Conservation (phyloP, 768 basidiomycete genomes). For the Lactarius hatsudake region DNA sequence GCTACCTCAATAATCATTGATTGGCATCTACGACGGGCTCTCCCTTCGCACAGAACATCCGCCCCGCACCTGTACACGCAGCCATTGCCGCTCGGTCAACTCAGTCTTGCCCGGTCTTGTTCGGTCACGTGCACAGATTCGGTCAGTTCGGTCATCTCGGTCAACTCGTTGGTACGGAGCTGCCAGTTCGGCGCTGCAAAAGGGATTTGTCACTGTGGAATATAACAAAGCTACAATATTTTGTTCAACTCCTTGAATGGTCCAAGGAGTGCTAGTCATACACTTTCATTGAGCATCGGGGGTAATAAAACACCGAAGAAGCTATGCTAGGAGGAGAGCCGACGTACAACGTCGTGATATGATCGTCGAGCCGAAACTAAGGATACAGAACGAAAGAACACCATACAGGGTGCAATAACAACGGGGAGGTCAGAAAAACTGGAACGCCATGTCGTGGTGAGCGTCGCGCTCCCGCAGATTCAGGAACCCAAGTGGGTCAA, state of each 20-base stretch:
- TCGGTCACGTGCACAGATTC: too few relatives aligned
- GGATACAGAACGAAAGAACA: slow-evolving; percentile 8
- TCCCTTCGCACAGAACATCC: too few relatives aligned
- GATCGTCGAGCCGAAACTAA: not conserved
- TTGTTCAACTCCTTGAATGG: slow-evolving; percentile 1
- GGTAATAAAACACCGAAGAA: slow-evolving; percentile 6
- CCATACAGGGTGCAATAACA: not conserved
- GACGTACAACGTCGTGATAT: slow-evolving; percentile 13
- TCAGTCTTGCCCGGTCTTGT: too few relatives aligned
- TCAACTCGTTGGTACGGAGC: too few relatives aligned
- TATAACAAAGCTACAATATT: not conserved
- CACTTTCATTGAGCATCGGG: slow-evolving; percentile 6
- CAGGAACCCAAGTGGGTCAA: slow-evolving; percentile 38
- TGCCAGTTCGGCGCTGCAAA: not conserved
- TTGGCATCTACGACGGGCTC: too few relatives aligned
- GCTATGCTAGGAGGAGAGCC: slow-evolving; percentile 8
- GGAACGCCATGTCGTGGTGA: slow-evolving; percentile 14
- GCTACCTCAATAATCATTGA: too few relatives aligned
- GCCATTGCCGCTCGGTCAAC: too few relatives aligned
- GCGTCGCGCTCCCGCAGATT: slow-evolving; percentile 33
- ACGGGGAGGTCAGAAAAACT: slow-evolving; percentile 22
- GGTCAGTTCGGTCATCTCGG: too few relatives aligned
- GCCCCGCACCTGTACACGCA: too few relatives aligned
- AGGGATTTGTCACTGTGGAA: not conserved
- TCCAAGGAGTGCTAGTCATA: slow-evolving; percentile 10